A percentile compares a stretch with the other conserved stretches of the same genome.
Conservation (phyloP, 176 grass and related monocot species). For the Urochloa ruziziensis region DNA sequence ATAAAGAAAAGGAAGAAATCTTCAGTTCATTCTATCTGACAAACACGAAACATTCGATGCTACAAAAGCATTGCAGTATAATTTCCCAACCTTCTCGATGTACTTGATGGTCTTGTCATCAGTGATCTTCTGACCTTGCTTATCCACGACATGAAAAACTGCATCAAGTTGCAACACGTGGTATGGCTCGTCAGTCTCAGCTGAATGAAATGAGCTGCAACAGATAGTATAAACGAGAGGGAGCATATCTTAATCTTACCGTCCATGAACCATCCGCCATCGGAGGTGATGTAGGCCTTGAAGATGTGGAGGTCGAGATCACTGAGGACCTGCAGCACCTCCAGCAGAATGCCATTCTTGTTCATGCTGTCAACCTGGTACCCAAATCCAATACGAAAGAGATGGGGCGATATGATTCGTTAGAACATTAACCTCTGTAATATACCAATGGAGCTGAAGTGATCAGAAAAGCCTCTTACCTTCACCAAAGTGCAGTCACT, state of each 20-base stretch:
- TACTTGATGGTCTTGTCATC: conserved; percentile 75
- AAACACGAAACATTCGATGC: not conserved
- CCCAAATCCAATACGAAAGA: not conserved
- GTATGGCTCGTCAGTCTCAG: not conserved
- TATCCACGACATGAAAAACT: conserved; percentile 94
- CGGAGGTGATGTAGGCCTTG: conserved; percentile 97
- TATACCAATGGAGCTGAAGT: not conserved
- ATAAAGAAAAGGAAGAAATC: not conserved
- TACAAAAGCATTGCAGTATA: not conserved
- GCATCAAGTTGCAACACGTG: conserved; percentile 29
- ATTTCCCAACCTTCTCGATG: conserved; percentile 72
- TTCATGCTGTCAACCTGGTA: conserved; percentile 94
- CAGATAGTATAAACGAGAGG: not conserved
- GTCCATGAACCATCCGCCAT: conserved; percentile 99
- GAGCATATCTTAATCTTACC: conserved; percentile 39
- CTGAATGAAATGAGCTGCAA: not conserved
- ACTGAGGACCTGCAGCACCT: conserved; percentile 94
- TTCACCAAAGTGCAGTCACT: conserved; percentile 86
- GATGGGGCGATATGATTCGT: not conserved
- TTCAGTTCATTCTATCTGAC: not conserved
- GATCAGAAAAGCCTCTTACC: conserved; percentile 36
- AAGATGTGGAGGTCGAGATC: conserved; percentile 85
- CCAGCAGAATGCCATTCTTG: conserved; percentile 84
- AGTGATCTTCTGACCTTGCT: conserved; percentile 74
- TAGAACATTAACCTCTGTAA: not conserved